phyloP scores from a whole-genome alignment of 345 rosid species.

The Dovyalis caffra region DNA sequence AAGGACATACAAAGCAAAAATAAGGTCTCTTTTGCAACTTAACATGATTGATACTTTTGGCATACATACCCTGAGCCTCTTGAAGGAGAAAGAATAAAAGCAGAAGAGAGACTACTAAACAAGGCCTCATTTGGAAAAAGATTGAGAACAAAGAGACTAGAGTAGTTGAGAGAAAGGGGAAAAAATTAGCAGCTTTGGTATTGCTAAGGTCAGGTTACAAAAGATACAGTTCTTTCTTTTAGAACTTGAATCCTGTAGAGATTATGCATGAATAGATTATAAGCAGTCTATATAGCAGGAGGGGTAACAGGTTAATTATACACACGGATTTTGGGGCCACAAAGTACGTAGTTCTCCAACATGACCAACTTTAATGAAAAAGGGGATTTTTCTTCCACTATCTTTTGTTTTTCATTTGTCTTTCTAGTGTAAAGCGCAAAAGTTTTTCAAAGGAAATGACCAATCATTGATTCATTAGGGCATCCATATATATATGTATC shows the following conservation, averaged over 20 bases:
- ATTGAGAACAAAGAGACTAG: neutral
- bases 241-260: slow-evolving; percentile 5
- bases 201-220: neutral
- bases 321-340: neutral
- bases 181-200: neutral
- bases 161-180: neutral
- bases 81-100: slow-evolving; percentile 6
- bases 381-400: slow-evolving; percentile 14
- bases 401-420: slow-evolving; percentile 22
- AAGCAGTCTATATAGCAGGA: neutral
- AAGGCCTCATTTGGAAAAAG: slow-evolving; percentile 9
- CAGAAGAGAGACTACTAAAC: slow-evolving; percentile 10
- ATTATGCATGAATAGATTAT: neutral
- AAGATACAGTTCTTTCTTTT: neutral
- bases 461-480: slow-evolving; percentile 17
- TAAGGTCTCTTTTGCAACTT: neutral
- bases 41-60: neutral
- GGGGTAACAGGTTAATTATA: slow-evolving; percentile 4
- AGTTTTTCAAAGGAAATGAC: slow-evolving; percentile 1
- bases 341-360: slow-evolving; percentile 2
- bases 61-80: slow-evolving; percentile 11
- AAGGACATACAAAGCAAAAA: neutral
- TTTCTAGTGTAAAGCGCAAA: slow-evolving; percentile 3
- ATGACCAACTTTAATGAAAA: neutral
- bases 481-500: neutral